A percentile compares a stretch with the other conserved stretches of the same genome.
Conservation (phyloP, 805 yeast species). For the Starmerella davenportii region DNA sequence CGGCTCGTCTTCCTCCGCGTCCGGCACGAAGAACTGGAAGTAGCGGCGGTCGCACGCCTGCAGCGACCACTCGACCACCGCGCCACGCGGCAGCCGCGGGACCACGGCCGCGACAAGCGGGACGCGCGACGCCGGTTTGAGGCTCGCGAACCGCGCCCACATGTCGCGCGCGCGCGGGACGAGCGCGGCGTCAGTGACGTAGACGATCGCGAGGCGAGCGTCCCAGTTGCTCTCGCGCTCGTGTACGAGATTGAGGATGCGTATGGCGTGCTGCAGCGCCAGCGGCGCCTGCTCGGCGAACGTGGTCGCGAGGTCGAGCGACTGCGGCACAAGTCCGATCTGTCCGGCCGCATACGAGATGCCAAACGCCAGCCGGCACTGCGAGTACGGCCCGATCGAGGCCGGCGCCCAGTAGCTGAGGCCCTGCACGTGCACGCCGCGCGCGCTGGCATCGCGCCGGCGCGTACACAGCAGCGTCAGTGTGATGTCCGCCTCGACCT, state of each 20-base stretch:
- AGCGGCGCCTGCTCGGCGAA: conserved; percentile 28
- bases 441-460: conserved; percentile 6
- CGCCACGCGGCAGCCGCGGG: conserved; percentile 18
- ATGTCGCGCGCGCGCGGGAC: conserved; percentile 2
- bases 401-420: conserved; percentile 97
- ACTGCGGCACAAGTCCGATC: conserved; percentile 62
- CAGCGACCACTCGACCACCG: conserved; percentile 19
- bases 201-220: conserved; percentile 34
- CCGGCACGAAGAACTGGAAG: conserved; percentile 12
- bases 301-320: conserved; percentile 33
- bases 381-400: conserved; percentile 95
- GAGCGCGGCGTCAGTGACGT: conserved; percentile 26
- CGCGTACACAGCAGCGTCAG: conserved; percentile 38
- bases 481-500: conserved; percentile 31
- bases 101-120: conserved; percentile 17
- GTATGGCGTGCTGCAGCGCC: conserved; percentile 57
- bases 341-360: conserved; percentile 69
- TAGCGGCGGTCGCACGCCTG: conserved; percentile 14
- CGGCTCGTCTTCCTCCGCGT: conserved; percentile 15
- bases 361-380: conserved; percentile 40
- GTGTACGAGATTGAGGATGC: conserved; percentile 40
- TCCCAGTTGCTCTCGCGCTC: conserved; percentile 24
- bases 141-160: conserved; percentile 4
- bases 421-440: conserved; percentile 79
- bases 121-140: neutral